phyloP scores from a whole-genome alignment of 2,329 filamentous ascomycete species.

The Bertia moriformis region DNA sequence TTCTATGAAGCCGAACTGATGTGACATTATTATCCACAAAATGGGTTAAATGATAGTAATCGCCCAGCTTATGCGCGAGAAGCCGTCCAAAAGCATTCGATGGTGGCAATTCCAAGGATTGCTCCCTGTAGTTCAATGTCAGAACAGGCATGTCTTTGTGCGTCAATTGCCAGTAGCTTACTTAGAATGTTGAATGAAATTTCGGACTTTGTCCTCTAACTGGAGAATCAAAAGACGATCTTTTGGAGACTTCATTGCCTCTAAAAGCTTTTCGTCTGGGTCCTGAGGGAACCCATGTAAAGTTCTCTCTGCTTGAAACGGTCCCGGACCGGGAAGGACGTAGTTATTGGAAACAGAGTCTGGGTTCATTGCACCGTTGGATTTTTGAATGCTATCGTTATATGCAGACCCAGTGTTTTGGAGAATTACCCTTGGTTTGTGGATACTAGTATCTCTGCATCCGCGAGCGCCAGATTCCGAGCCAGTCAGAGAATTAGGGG shows the following conservation, averaged over 20 bases:
- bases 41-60: slow-evolving; percentile 52
- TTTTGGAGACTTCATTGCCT: slow-evolving; percentile 46
- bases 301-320: neutral
- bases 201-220: slow-evolving; percentile 48
- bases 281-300: slow-evolving; percentile 23
- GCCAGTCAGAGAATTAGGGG: slow-evolving; percentile 35
- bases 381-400: neutral
- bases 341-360: neutral
- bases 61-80: slow-evolving; percentile 49
- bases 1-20: slow-evolving; percentile 45
- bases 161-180: slow-evolving; percentile 15
- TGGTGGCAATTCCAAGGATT: slow-evolving; percentile 43
- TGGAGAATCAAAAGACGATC: slow-evolving; percentile 48
- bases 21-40: slow-evolving; percentile 44
- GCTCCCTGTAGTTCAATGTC: slow-evolving; percentile 24
- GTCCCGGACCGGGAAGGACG: neutral
- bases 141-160: slow-evolving; percentile 1
- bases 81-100: slow-evolving; percentile 52
- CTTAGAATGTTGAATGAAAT: slow-evolving; percentile 45
- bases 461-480: slow-evolving; percentile 38
- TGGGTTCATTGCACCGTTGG: neutral
- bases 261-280: slow-evolving; percentile 48
- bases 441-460: slow-evolving; percentile 20
- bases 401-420: neutral
- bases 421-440: neutral